Evolutionary conservation across 2,329 filamentous ascomycete species (phyloP).

Genomic region (Pseudocercospora vitis): DNA sequence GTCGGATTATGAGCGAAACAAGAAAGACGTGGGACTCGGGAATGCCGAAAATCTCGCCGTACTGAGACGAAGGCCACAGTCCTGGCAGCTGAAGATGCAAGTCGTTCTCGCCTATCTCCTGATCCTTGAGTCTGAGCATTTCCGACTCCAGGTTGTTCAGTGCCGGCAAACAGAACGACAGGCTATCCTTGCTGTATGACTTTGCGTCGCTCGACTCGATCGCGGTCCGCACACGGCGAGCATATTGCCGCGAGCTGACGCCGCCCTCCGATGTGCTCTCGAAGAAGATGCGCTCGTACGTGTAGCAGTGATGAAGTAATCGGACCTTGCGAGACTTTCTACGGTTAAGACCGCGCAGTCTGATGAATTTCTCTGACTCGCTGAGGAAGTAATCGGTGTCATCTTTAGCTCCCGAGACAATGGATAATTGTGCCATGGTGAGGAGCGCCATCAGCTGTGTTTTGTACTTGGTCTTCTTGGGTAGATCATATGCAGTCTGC

Average conservation of each 20-base stretch:
- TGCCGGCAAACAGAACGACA: neutral
- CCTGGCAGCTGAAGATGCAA: conserved; percentile 7
- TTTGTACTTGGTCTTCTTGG: conserved; percentile 9
- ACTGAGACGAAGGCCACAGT: conserved; percentile 2
- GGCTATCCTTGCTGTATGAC: conserved; percentile 5
- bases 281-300: conserved; percentile 11
- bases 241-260: neutral
- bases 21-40: conserved; percentile 6
- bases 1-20: conserved; percentile 8
- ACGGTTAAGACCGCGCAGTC: conserved; percentile 1
- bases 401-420: neutral
- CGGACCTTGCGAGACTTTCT: conserved; percentile 9
- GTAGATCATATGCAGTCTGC: neutral
- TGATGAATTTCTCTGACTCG: conserved; percentile 13
- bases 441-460: conserved; percentile 11
- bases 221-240: neutral
- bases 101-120: conserved; percentile 12
- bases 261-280: conserved; percentile 6
- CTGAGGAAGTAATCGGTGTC: conserved; percentile 6
- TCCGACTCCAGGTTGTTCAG: conserved; percentile 4
- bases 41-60: conserved; percentile 9
- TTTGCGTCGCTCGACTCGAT: neutral
- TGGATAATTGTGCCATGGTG: conserved; percentile 5
- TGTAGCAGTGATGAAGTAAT: conserved; percentile 10
- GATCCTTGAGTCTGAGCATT: conserved; percentile 11